These are phyloP conservation scores for Nephelium lappaceum DNA, from an alignment of 345 rosid species.

Conservation along the genomic window DNA sequence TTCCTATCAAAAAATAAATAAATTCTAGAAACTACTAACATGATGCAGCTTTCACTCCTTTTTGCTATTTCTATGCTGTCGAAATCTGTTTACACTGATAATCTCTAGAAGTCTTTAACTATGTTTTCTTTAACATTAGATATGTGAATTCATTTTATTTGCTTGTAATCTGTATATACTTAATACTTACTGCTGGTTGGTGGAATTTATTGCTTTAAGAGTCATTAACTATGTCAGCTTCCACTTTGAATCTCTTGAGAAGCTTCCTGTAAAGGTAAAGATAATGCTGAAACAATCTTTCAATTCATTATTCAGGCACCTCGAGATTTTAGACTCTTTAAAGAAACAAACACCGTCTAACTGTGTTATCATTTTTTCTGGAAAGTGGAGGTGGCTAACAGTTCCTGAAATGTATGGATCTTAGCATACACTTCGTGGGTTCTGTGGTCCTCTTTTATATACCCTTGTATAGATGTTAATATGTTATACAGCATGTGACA, in stretches of 20 bases:
- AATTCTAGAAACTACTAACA: not conserved
- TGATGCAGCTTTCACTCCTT: not conserved
- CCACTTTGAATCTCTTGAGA: not conserved
- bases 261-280: not conserved
- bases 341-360: not conserved
- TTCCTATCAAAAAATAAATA: too few species aligned
- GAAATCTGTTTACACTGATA: not conserved
- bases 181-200: not conserved
- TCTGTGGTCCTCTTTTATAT: not conserved
- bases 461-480: not conserved
- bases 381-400: not conserved
- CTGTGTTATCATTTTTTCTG: not conserved
- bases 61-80: not conserved
- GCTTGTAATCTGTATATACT: not conserved
- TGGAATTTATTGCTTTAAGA: not conserved
- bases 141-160: not conserved
- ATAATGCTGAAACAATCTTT: not conserved
- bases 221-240: not conserved
- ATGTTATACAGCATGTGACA: not conserved
- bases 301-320: conserved; percentile 3
- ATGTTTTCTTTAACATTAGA: not conserved
- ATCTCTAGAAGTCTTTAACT: not conserved
- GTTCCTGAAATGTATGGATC: not conserved
- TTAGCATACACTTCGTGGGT: not conserved
- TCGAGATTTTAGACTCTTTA: not conserved